Evolutionary conservation across 2,329 filamentous ascomycete genomes (phyloP), one percentile per base, ranked within the genome.

Genomic region (Neoscytalidium dimidiatum): DNA sequence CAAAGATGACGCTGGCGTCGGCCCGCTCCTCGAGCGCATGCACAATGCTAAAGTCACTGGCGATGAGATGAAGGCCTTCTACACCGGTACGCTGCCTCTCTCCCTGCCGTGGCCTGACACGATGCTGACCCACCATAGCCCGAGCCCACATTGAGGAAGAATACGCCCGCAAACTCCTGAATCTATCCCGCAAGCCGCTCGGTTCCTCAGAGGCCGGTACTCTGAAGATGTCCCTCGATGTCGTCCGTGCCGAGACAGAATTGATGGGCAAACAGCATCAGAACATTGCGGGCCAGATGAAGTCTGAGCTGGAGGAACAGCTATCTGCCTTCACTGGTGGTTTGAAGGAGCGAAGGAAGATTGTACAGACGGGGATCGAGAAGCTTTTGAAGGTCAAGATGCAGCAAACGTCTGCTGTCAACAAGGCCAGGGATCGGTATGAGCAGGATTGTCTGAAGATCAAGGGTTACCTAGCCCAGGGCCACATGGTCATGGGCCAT

Each of bases 401-500:
- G 72, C 92, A 96, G 76, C 96, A 99, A 78, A 97, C 94, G 0
- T 86, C 91, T 64, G 81, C 87, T 19, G 94, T 98, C 57, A 98
- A 97, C 81, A 99, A 99, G 86, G 91, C 94, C 17, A 87, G 95
- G 69, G 95, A 99, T 79, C 90, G 90, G 57, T 99, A 96, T 76
- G 95, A 99, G 79, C 94, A 99, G 78, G 96, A 99, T 71, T 98
- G 94, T 75, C 84, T 99, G 49, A 95, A 97, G 77, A 98, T 99
- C 77, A 99, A 99, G 79, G 95, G 95, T 43, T 99, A 99, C 74
- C 87, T 99, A 4, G 95, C 96, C 3, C 95, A 99, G 79, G 95
- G 95, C 9, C 96, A 99, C 77, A 99, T 99, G 95, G 95, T 99
- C 65, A 99, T 99, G 95, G 95, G 95, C 14, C 95, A 99, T 72